Base-by-base conservation (phyloP, 176 grass and related monocot genomes). In the Oryza meyeriana region DNA sequence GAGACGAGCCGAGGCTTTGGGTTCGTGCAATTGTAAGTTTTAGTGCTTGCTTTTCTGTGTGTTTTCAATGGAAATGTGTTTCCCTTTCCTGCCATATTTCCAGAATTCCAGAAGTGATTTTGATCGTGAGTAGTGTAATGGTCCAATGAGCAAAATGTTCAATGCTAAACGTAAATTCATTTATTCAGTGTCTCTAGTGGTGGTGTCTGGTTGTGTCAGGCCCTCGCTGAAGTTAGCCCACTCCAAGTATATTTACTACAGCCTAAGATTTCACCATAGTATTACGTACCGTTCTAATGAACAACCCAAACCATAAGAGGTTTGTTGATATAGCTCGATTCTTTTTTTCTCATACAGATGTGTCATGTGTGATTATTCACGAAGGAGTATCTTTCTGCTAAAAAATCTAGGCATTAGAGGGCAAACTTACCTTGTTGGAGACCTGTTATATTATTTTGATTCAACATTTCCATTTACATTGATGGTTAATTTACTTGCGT, bases 11-110 rank as follows among this genome's bases (percentile, higher is more conserved):
- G 87, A 44, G 92, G 95, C 29, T 95, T 98, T 91, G 92, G 92
- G 25, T 95, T 93, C 35, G 92, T 98, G 59, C 88, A 93, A 73
- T 95, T 93, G 95, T 98, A 85, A 93, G 92, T 93, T 69, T 84
- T 9, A 20, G 36, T 65, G 22, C 31, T 71, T 48, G 26, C 13
- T 7, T 39, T 6, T 41, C 12, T 71, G 27, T 2, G 16, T 75
- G 25, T 75, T 66, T 77, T 1, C 8, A 22, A 13, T 52, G 48
- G 22, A 52, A 35, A 26, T 42, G 34, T 17, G 8, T 52, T 61
- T 55, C 22, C 55, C 55, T 58, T 81, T 35, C 31, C 13, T 74
- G 44, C 26, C 67, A 71, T 78, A 39, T 16, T 6, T 38, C 48
- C 31, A 36, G 28, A 55, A 12, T 22, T 38, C 36, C 24, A n/a